Base-by-base conservation (phyloP, 768 basidiomycete genomes). In the Favolaschia claudopus region DNA sequence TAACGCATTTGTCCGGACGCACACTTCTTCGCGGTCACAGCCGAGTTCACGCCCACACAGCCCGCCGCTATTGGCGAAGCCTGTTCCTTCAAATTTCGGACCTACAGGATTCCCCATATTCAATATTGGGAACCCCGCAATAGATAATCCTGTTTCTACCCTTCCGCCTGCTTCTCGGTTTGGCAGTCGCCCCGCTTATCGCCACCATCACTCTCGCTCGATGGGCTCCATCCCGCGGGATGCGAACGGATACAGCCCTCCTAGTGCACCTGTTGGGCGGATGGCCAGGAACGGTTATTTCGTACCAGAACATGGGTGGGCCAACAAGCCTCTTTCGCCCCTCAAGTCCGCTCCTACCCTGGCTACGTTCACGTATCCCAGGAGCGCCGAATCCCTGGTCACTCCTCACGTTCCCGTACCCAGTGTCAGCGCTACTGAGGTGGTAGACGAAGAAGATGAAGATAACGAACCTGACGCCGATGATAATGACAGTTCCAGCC, bases 371-470 rank as follows among this genome's bases (percentile, higher is more conserved):
- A 54, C 59, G 2, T 65, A 56, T 63, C 60, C 70, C 49, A 60
- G 68, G 70, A 42, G 65, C 67, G 44, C 54, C 10, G 63, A 64
- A 10, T 28, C 60, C 17, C 13, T 17, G 8, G 37, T 60, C 33
- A 7, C 49, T 7, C 63, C 58, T 34, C 27, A 57, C 25, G 12
- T 45, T 33, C 20, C 49, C 28, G 24, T 63, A n/a, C 54, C 62
- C 12, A 44, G 33, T n/a, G n/a, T n/a, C 37, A 46, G 40, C 40
- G 19, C 55, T 17, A 48, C 63, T 37, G 63, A 64, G 2, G 44
- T 58, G 13, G 58, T 60, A 10, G 74, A 76, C 24, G 74, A 72
- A 28, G 77, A 76, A 40, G 67, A 70, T 8, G 74, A 75, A 34
- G 66, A 72, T 34, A 76, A 76, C 43, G 66, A 65, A 29, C 69